Percentiles rank a stretch among this genome's conserved stretches.
These are phyloP conservation scores for Globomyces sp. DNA, from an alignment of 371 early-diverging fungal genomes.

Conservation along the genomic window DNA sequence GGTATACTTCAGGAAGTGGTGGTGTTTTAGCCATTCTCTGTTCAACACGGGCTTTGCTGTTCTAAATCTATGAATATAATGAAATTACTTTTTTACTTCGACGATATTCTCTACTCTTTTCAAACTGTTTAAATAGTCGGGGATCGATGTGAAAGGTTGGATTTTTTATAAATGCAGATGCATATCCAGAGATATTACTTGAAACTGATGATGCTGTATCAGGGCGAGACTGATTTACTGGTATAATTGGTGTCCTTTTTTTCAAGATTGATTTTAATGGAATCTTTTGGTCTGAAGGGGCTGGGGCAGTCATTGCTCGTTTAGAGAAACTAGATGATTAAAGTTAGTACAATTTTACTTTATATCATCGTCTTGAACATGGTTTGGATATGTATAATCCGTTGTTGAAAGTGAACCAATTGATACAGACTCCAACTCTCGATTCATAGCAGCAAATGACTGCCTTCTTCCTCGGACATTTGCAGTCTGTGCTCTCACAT, in stretches of 20 bases:
- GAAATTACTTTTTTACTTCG: neutral
- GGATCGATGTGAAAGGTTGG: slow-evolving; percentile 13
- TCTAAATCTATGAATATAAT: no score
- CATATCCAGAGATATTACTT: slow-evolving; percentile 3
- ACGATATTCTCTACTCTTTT: slow-evolving; percentile 4
- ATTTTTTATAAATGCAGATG: neutral
- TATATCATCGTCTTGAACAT: neutral
- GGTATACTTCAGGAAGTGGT: no score
- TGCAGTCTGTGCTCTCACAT: no score
- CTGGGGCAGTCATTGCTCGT: neutral
- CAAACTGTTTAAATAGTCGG: slow-evolving; percentile 7
- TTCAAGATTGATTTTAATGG: slow-evolving; percentile 4
- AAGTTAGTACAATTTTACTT: neutral
- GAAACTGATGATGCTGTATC: neutral
- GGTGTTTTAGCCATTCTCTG: no score
- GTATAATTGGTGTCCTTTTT: neutral
- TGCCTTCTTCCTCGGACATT: no score
- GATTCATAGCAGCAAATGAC: no score
- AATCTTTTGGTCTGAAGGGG: neutral
- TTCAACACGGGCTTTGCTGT: no score
- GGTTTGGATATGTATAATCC: no score
- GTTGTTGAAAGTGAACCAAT: no score
- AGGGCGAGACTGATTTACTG: neutral
- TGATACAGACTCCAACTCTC: no score
- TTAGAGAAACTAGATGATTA: neutral